These are phyloP conservation scores for Neoarthrinium moseri DNA, from an alignment of 2,329 filamentous ascomycete species.

Conservation along the genomic window DNA sequence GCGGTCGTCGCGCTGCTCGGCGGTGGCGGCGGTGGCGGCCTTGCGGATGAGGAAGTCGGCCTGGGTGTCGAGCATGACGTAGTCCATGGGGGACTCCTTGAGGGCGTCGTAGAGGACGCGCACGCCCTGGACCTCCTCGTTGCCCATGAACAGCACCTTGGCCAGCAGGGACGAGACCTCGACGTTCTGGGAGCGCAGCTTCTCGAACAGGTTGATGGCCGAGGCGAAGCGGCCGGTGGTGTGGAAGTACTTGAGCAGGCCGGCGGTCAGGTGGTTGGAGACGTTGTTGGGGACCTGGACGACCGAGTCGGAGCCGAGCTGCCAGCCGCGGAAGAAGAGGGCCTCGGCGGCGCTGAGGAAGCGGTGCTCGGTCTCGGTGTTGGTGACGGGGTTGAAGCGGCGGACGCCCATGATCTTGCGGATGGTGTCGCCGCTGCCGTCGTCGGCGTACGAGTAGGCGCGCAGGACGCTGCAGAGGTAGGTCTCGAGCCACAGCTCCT, in stretches of 20 bases:
- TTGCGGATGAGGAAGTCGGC: constrained; percentile 90
- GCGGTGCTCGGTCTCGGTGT: constrained; percentile 95
- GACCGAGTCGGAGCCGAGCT: constrained; percentile 92
- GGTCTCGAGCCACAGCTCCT: constrained; percentile 95
- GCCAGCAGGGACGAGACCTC: constrained; percentile 93
- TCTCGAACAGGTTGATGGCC: constrained; percentile 96
- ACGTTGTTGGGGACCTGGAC: constrained; percentile 97
- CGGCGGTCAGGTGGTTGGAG: constrained; percentile 92
- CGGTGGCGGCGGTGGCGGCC: constrained; percentile 54
- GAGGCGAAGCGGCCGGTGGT: constrained; percentile 94
- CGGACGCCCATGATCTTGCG: constrained; percentile 97
- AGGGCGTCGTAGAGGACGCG: constrained; percentile 84
- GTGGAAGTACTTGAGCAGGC: constrained; percentile 89
- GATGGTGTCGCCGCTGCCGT: constrained; percentile 90
- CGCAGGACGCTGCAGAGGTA: constrained; percentile 93
- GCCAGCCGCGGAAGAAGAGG: constrained; percentile 93
- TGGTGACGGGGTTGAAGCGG: constrained; percentile 95
- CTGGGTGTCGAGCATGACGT: constrained; percentile 92
- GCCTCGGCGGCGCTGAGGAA: constrained; percentile 93
- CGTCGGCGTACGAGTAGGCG: constrained; percentile 94
- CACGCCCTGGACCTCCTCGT: constrained; percentile 96
- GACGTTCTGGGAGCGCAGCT: constrained; percentile 83
- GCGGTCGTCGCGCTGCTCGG: constrained; percentile 62
- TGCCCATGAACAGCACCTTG: constrained; percentile 88
- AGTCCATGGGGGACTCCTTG: constrained; percentile 94